These are phyloP conservation scores for Russula lepida DNA, from an alignment of 768 basidiomycete genomes.

Conservation along the genomic window DNA sequence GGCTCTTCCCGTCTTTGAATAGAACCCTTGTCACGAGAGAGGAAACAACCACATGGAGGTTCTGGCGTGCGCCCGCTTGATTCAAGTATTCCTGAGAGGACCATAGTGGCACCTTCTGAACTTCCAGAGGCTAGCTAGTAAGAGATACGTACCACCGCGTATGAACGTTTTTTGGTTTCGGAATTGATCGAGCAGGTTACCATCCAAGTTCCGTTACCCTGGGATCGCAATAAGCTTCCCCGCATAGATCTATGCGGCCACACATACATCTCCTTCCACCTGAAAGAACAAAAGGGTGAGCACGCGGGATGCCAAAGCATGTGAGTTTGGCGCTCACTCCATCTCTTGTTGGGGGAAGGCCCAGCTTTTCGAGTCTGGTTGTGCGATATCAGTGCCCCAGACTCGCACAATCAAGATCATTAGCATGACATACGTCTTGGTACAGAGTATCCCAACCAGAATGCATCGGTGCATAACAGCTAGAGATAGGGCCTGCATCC, in stretches of 20 bases:
- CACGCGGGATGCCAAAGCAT: neutral
- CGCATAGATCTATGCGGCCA: neutral
- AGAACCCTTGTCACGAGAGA: constrained; percentile 17
- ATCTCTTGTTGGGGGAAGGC: constrained; percentile 3
- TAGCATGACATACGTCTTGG: constrained; percentile 3
- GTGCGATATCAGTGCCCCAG: neutral
- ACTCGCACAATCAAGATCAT: neutral
- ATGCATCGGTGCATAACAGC: neutral
- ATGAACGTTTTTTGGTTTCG: constrained; percentile 10
- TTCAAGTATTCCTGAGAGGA: constrained; percentile 11
- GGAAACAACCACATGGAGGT: constrained; percentile 14
- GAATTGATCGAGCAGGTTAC: constrained; percentile 12
- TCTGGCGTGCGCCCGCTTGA: constrained; percentile 1
- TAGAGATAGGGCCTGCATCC: constrained; percentile 1
- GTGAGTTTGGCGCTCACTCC: neutral
- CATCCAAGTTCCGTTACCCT: constrained; percentile 15
- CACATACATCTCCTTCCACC: constrained; percentile 6
- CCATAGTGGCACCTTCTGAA: neutral
- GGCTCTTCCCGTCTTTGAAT: constrained; percentile 16
- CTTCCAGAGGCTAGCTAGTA: neutral
- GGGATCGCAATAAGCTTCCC: neutral
- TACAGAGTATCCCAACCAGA: constrained; percentile 13
- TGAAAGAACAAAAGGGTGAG: neutral
- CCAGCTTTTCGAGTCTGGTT: constrained; percentile 6
- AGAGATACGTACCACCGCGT: constrained; percentile 3